These are phyloP conservation scores for Phoma sp. DNA, from an alignment of 2,329 filamentous ascomycete genomes.

Conservation along the genomic window DNA sequence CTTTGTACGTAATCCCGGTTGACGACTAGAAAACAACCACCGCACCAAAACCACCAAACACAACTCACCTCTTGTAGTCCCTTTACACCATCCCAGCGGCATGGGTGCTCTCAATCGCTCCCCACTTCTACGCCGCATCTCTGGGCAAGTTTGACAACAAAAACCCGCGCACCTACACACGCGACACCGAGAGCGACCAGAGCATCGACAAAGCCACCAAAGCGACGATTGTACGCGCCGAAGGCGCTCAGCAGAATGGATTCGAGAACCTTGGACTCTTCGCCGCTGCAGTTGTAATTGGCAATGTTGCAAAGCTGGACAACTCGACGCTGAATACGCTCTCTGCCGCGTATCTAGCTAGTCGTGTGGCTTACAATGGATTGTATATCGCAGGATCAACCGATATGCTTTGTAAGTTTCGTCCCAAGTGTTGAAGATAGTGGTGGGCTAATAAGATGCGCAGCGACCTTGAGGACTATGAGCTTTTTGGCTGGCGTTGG, in stretches of 20 bases:
- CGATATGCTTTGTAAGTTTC: not conserved
- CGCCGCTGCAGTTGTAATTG: conserved; percentile 4
- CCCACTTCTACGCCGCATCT: conserved; percentile 11
- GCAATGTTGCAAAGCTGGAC: conserved; percentile 9
- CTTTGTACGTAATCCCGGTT: not conserved
- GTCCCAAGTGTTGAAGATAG: not conserved
- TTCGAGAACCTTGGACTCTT: conserved; percentile 12
- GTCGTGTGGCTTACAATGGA: not conserved
- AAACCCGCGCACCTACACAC: conserved; percentile 10
- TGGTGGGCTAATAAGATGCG: not conserved
- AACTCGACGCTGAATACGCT: conserved; percentile 7
- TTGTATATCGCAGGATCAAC: conserved; percentile 4
- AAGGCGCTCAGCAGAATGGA: conserved; percentile 7
- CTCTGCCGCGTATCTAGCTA: not conserved
- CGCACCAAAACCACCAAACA: too few species aligned
- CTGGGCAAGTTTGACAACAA: conserved; percentile 12
- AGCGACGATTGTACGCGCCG: conserved; percentile 9
- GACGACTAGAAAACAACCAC: not conserved
- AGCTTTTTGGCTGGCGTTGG: not conserved
- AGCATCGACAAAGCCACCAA: conserved; percentile 12
- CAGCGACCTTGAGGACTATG: conserved; percentile 1
- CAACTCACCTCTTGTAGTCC: not conserved
- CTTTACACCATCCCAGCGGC: conserved; percentile 8
- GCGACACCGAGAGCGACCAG: conserved; percentile 7
- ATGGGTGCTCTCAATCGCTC: conserved; percentile 1